These are phyloP conservation scores for Aegilops longissima DNA, from an alignment of 176 grass and related monocot species.

Conservation along the genomic window DNA sequence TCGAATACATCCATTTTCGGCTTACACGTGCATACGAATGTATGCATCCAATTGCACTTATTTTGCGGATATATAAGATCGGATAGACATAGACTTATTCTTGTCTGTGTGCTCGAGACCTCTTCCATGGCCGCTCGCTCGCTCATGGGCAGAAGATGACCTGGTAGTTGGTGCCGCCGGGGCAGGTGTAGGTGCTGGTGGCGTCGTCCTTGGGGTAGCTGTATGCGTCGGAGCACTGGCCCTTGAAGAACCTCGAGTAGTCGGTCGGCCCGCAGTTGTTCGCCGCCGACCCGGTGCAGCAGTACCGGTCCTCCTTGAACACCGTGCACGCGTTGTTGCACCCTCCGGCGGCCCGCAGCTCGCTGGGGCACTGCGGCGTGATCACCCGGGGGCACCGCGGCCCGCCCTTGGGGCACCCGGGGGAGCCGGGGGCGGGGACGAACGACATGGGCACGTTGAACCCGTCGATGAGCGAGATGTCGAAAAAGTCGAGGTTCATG, in stretches of 20 bases:
- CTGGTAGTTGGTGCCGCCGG: conserved; percentile 40
- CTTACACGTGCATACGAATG: background rate
- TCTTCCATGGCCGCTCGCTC: background rate
- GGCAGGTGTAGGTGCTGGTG: conserved; percentile 37
- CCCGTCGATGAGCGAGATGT: conserved; percentile 60
- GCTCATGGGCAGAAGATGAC: conserved; percentile 52
- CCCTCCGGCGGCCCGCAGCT: conserved; percentile 24
- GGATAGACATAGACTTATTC: background rate
- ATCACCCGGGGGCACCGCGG: conserved; percentile 18
- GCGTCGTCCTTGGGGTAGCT: conserved; percentile 46
- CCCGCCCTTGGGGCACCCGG: conserved; percentile 39
- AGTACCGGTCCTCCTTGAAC: conserved; percentile 41
- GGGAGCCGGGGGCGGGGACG: conserved; percentile 19
- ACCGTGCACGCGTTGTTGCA: conserved; percentile 45
- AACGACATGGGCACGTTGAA: conserved; percentile 71
- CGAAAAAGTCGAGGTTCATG: conserved; percentile 30
- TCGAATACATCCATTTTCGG: background rate
- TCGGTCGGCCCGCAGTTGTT: conserved; percentile 24
- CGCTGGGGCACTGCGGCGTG: conserved; percentile 33
- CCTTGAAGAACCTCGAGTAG: conserved; percentile 54
- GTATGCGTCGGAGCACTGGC: conserved; percentile 34
- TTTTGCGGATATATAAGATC: background rate
- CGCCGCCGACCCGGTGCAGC: conserved; percentile 16
- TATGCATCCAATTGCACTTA: background rate
- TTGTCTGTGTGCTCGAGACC: background rate